phyloP scores from a whole-genome alignment of 2,329 filamentous ascomycete species.

The Rugonectria rugulosa region DNA sequence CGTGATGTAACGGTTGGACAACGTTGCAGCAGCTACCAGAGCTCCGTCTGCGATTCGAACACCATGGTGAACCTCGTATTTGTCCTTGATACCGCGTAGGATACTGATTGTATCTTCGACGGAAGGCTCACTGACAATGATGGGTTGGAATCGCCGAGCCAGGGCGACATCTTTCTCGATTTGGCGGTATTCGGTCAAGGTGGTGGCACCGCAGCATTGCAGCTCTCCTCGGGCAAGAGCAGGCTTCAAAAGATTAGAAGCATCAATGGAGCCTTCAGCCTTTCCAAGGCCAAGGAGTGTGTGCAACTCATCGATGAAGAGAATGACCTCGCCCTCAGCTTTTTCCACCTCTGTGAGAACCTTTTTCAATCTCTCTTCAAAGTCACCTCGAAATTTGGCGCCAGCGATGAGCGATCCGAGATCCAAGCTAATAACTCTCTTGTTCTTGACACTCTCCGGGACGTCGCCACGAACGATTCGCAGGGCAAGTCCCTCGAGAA shows the following conservation, averaged over 20 bases:
- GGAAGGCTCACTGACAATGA: conserved; percentile 88
- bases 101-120: conserved; percentile 96
- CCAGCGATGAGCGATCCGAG: conserved; percentile 93
- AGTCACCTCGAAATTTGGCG: conserved; percentile 94
- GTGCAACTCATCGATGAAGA: conserved; percentile 96
- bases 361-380: conserved; percentile 91
- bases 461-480: conserved; percentile 93
- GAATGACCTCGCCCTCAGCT: conserved; percentile 85
- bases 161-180: conserved; percentile 97
- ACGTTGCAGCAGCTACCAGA: conserved; percentile 87
- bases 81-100: conserved; percentile 93
- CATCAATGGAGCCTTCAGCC: conserved; percentile 95
- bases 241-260: conserved; percentile 92
- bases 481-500: conserved; percentile 88
- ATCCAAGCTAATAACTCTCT: conserved; percentile 86
- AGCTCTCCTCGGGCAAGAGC: conserved; percentile 91
- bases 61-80: conserved; percentile 96
- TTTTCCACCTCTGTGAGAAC: conserved; percentile 92
- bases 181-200: conserved; percentile 86
- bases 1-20: conserved; percentile 95
- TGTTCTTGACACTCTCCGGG: conserved; percentile 94
- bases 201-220: conserved; percentile 95
- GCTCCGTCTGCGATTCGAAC: conserved; percentile 93
- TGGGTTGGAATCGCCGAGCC: conserved; percentile 92
- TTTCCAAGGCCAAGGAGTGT: conserved; percentile 92